Evolutionary conservation across 345 rosid species (phyloP).

Genomic region (Sonneratia caseolaris): DNA sequence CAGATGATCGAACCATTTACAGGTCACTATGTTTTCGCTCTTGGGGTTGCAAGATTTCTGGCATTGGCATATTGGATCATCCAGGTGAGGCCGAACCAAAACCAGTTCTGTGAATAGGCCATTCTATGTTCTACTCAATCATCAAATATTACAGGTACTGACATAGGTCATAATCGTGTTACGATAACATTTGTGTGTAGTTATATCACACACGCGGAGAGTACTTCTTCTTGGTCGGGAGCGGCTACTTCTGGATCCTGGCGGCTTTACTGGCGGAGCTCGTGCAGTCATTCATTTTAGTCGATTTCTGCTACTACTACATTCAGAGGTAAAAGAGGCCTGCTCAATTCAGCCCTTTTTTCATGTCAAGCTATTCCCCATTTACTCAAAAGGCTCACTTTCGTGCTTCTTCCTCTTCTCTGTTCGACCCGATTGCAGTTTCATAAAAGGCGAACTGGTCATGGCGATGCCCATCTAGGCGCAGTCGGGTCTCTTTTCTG

Average conservation of each 20-base stretch:
- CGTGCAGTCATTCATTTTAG: constrained; percentile 75
- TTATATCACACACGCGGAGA: constrained; percentile 40
- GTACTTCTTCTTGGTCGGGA: constrained; percentile 36
- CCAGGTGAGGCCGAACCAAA: constrained; percentile 19
- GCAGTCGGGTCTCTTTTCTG: no score
- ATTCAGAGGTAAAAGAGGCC: constrained; percentile 39
- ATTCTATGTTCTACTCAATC: neutral
- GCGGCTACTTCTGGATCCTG: constrained; percentile 63
- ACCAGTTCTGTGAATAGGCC: neutral
- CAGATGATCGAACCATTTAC: constrained; percentile 88
- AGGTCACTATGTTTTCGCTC: constrained; percentile 75
- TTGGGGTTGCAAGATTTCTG: constrained; percentile 67
- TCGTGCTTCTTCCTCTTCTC: neutral
- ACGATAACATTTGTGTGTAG: constrained; percentile 19
- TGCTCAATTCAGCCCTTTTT: neutral
- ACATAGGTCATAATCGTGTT: neutral
- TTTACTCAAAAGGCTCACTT: neutral
- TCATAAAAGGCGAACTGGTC: constrained; percentile 28
- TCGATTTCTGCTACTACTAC: constrained; percentile 84
- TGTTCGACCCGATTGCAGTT: constrained; percentile 12
- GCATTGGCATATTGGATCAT: constrained; percentile 78
- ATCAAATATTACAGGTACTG: no score
- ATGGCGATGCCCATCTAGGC: constrained; percentile 33
- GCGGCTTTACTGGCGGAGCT: constrained; percentile 46
- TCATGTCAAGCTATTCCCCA: neutral